phyloP scores from a whole-genome alignment of 176 grass and related monocot species.

The Oryza glumipatula region DNA sequence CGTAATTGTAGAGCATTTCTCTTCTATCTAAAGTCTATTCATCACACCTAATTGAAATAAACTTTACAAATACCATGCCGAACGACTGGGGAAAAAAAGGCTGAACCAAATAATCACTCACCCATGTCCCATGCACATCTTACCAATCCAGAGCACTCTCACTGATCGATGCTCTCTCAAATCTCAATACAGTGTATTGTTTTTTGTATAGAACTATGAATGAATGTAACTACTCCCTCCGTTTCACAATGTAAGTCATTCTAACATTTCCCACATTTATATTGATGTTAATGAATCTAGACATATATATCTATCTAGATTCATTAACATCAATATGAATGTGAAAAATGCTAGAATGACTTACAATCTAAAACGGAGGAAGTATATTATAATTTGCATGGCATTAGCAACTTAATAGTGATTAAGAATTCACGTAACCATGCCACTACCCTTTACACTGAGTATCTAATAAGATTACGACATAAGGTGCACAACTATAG shows the following conservation, averaged over 20 bases:
- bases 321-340: too few species aligned
- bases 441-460: background rate
- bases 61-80: background rate
- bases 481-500: background rate
- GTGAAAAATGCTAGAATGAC: too few species aligned
- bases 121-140: background rate
- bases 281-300: too few species aligned
- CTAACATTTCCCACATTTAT: too few species aligned
- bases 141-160: background rate
- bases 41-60: background rate
- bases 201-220: background rate
- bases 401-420: background rate
- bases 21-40: background rate
- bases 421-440: background rate
- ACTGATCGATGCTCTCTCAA: background rate
- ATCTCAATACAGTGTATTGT: background rate
- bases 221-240: background rate
- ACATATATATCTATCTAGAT: too few species aligned
- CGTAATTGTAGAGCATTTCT: background rate
- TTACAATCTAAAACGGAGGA: too few species aligned
- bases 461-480: background rate
- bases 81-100: background rate
- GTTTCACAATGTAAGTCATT: too few species aligned
- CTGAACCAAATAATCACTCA: background rate
- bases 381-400: background rate